Conservation (phyloP, 345 rosid genomes). For the Citrus cavaleriei region DNA sequence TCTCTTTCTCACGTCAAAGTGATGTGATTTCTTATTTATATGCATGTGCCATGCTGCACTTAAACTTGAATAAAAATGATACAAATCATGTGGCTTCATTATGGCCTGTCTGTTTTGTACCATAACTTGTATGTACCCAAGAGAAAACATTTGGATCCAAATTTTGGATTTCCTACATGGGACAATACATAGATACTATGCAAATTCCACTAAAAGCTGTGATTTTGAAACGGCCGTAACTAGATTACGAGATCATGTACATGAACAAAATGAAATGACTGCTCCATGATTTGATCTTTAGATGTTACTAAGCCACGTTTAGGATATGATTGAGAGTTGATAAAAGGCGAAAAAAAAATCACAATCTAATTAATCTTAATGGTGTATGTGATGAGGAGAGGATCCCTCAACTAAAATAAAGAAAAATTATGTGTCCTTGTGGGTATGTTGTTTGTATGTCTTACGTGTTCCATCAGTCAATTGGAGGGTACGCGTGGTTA, state of each 20-base stretch:
- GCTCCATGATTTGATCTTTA: neutral
- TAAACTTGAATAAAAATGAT: neutral
- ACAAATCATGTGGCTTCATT: neutral
- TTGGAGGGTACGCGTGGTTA: neutral
- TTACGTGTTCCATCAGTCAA: neutral
- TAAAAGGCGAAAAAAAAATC: neutral
- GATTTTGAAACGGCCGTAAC: neutral
- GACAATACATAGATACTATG: neutral
- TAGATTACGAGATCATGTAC: neutral
- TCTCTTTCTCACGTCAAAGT: conserved; percentile 1
- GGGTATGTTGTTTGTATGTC: neutral
- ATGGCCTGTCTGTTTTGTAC: neutral
- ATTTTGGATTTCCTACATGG: neutral
- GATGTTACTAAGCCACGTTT: neutral
- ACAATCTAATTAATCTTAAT: no score
- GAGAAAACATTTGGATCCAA: neutral
- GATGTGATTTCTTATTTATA: neutral
- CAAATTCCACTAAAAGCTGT: neutral
- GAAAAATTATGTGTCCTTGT: no score
- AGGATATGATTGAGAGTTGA: neutral
- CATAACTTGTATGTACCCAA: neutral
- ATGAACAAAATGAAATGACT: neutral
- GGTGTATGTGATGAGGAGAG: neutral
- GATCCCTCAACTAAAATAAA: neutral
- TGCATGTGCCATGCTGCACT: neutral